phyloP scores from a whole-genome alignment of 441 rosid genomes.

The Syzygium syzygioides region DNA sequence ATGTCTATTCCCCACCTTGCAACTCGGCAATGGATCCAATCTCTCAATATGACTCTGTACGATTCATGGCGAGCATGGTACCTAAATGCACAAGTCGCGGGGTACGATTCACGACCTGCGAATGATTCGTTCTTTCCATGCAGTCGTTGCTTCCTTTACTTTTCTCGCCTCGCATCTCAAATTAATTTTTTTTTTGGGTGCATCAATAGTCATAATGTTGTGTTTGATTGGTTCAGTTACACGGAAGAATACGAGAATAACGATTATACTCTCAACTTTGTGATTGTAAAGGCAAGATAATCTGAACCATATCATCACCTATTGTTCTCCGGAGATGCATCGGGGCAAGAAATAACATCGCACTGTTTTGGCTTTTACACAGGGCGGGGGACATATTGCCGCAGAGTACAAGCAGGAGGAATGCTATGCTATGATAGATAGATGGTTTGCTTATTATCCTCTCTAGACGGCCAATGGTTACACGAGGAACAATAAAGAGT shows the following conservation, averaged over 20 bases:
- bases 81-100: background rate
- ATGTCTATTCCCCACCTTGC: slow-evolving; percentile 10
- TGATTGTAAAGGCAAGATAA: slow-evolving; percentile 4
- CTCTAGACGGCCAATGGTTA: background rate
- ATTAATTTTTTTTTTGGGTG: background rate
- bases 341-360: background rate
- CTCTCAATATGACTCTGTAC: background rate
- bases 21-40: slow-evolving; percentile 1
- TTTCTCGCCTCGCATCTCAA: background rate
- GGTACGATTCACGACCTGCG: background rate
- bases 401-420: slow-evolving; percentile 3
- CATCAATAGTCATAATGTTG: background rate
- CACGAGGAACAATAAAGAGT: background rate
- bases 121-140: background rate
- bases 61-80: slow-evolving; percentile 11
- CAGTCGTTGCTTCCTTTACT: background rate
- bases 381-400: slow-evolving; percentile 9
- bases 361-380: background rate
- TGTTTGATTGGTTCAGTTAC: background rate
- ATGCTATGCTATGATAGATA: slow-evolving; percentile 1
- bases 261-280: slow-evolving; percentile 2
- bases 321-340: background rate
- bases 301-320: background rate
- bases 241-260: slow-evolving; percentile 3
- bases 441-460: slow-evolving; percentile 9